Evolutionary conservation across 106 monocot species (phyloP).

Genomic region (Cymbidium sinense): DNA sequence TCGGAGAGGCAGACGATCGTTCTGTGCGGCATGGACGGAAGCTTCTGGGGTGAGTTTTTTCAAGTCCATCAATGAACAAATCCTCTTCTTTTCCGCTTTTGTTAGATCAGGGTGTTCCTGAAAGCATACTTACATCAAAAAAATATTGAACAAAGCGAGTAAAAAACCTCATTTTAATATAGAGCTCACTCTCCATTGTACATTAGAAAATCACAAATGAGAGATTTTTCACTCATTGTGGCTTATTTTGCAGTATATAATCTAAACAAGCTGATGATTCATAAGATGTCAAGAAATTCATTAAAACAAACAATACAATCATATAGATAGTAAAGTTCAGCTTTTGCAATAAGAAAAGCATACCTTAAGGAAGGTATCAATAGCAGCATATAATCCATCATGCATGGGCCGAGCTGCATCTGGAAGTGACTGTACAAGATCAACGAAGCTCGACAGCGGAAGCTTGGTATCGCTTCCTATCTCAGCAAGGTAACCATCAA

Average conservation of each 20-base stretch:
- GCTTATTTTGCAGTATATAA: too few species aligned
- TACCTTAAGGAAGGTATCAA: constrained; percentile 77
- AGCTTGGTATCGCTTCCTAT: constrained; percentile 60
- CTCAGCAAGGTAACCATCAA: constrained; percentile 75
- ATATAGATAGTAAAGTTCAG: too few species aligned
- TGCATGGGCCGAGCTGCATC: constrained; percentile 39
- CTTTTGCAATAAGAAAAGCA: neutral
- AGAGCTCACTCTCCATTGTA: too few species aligned
- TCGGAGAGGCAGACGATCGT: constrained; percentile 70
- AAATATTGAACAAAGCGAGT: too few species aligned
- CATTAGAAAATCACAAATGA: too few species aligned
- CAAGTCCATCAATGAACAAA: constrained; percentile 60
- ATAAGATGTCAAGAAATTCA: too few species aligned
- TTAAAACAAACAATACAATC: too few species aligned
- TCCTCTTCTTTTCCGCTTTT: constrained; percentile 66
- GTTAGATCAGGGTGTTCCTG: constrained; percentile 61
- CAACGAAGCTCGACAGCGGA: constrained; percentile 48
- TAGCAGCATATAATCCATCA: constrained; percentile 74
- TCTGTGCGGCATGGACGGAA: constrained; percentile 64
- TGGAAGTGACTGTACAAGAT: constrained; percentile 45
- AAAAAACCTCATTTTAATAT: too few species aligned
- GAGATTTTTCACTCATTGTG: too few species aligned
- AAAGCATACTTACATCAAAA: neutral
- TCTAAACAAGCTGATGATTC: too few species aligned
- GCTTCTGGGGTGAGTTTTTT: constrained; percentile 60